These are phyloP conservation scores for Prunus mume DNA, from an alignment of 306 rosid genomes.

Conservation along the genomic window DNA sequence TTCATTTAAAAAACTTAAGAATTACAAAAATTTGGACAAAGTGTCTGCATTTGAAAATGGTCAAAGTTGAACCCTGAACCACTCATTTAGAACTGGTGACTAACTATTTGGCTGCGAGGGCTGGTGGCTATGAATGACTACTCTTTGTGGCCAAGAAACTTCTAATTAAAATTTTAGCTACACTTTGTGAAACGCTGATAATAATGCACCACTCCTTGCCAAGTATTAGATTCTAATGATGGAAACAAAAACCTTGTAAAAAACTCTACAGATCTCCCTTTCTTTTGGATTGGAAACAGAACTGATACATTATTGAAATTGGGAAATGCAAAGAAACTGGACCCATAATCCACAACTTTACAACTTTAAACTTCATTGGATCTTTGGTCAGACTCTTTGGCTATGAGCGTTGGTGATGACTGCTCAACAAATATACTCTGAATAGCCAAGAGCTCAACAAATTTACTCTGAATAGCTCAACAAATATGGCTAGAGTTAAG, in stretches of 20 bases:
- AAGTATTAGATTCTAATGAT: background rate
- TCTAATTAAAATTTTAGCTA: too few relatives aligned
- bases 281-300: too few relatives aligned
- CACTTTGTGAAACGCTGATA: background rate
- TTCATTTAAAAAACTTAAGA: background rate
- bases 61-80: background rate
- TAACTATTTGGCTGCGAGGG: background rate
- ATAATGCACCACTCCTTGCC: background rate
- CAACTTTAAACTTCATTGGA: background rate
- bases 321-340: too few relatives aligned
- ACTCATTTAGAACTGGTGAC: background rate
- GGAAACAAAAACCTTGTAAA: background rate
- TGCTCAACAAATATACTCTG: background rate
- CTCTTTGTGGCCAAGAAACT: background rate
- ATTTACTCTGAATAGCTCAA: too few relatives aligned
- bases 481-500: too few relatives aligned
- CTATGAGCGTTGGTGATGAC: background rate
- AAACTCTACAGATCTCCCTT: background rate
- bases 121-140: background rate
- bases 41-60: background rate
- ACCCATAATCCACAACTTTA: too few relatives aligned
- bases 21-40: too few relatives aligned
- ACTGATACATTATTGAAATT: too few relatives aligned
- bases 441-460: background rate
- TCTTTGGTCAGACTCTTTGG: background rate